Evolutionary conservation across 2,329 filamentous ascomycete species (phyloP).

Genomic region (Aquanectria penicillioides): DNA sequence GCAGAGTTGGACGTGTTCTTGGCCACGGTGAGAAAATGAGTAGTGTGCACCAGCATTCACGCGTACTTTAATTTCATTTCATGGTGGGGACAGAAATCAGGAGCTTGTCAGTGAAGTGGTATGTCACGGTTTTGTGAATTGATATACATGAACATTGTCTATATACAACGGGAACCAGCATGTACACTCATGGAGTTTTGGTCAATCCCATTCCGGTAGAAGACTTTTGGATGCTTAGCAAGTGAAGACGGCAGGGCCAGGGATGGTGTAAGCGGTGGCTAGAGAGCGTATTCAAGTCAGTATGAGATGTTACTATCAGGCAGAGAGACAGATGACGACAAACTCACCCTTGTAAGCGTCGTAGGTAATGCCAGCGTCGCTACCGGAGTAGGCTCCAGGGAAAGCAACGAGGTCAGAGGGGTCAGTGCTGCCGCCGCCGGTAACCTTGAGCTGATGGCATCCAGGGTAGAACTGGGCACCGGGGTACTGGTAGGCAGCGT

Average conservation of each 20-base stretch:
- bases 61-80: neutral
- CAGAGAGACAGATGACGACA: too few relatives aligned
- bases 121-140: constrained; percentile 4
- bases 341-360: constrained; percentile 59
- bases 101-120: too few relatives aligned
- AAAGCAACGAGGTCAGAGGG: constrained; percentile 58
- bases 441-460: constrained; percentile 66
- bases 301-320: neutral
- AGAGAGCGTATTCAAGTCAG: neutral
- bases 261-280: constrained; percentile 55
- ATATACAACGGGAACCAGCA: constrained; percentile 19
- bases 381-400: constrained; percentile 62
- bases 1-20: too few relatives aligned
- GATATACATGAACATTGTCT: constrained; percentile 21
- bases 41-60: too few relatives aligned
- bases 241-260: constrained; percentile 58
- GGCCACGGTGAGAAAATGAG: too few relatives aligned
- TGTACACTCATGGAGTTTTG: constrained; percentile 11
- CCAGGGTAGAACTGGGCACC: constrained; percentile 68
- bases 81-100: too few relatives aligned
- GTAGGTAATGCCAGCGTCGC: constrained; percentile 62
- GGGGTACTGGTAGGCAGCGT: constrained; percentile 58
- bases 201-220: neutral
- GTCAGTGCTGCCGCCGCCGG: constrained; percentile 56
- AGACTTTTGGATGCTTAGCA: constrained; percentile 46